Conservation (phyloP, 1,284 basidiomycete species). For the Heliocybe sulcata region DNA sequence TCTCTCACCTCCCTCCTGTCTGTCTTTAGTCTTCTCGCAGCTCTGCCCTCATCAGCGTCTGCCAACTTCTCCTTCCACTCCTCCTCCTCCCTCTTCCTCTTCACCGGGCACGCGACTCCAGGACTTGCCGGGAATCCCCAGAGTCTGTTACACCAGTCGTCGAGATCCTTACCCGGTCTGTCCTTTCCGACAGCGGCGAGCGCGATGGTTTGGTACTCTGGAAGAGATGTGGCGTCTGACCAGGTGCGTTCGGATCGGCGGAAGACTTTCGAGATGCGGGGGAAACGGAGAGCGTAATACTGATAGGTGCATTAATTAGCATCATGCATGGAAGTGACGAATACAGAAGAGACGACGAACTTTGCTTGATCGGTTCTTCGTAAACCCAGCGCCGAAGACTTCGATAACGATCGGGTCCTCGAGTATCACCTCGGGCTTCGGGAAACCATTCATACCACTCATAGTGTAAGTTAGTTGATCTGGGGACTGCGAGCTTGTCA, state of each 20-base stretch:
- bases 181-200: slow-evolving; percentile 43
- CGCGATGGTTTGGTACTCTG: slow-evolving; percentile 44
- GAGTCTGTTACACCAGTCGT: slow-evolving; percentile 29
- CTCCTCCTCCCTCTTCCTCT: slow-evolving; percentile 25
- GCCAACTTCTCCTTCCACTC: slow-evolving; percentile 28
- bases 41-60: slow-evolving; percentile 3
- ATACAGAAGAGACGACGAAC: slow-evolving; percentile 28
- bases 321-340: not conserved
- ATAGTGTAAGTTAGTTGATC: slow-evolving; percentile 44
- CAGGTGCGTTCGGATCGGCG: slow-evolving; percentile 55
- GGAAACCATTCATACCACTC: slow-evolving; percentile 37
- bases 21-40: no score
- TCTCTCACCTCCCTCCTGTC: no score
- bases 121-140: slow-evolving; percentile 33
- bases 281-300: slow-evolving; percentile 81
- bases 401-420: slow-evolving; percentile 62
- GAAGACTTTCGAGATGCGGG: slow-evolving; percentile 65
- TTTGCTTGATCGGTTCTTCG: slow-evolving; percentile 46
- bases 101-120: slow-evolving; percentile 24
- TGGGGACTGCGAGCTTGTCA: slow-evolving; percentile 4
- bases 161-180: slow-evolving; percentile 28
- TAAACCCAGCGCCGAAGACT: slow-evolving; percentile 77
- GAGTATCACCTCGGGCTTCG: slow-evolving; percentile 52
- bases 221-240: slow-evolving; percentile 42
- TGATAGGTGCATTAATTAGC: slow-evolving; percentile 18